Evolutionary conservation across 106 monocot species (phyloP), one percentile per base, ranked within the genome.

Genomic region (Chionographis japonica): DNA sequence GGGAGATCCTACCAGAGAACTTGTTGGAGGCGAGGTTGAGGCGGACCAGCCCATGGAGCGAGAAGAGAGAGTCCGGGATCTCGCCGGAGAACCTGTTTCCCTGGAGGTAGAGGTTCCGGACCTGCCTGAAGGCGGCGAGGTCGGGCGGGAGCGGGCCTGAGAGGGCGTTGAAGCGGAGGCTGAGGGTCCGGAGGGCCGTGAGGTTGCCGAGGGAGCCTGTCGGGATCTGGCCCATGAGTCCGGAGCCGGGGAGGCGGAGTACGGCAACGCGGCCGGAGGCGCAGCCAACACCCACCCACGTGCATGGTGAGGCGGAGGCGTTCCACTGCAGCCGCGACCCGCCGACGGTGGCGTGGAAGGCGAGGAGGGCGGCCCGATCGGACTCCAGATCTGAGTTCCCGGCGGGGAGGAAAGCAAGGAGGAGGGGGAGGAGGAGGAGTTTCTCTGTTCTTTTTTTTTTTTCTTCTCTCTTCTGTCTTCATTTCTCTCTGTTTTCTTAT

Each of bases 131-230:
- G 13, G 69, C 11, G 42, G 68, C 60, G 66, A 94, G 52, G 62
- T 94, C 90, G 55, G 73, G 46, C 41, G 94, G 94, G 10, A 95
- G 81, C 2, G 76, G 14, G 8, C 90, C 90, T 36, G 66, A 72
- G 37, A 91, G 85, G 2, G 78, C 76, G 79, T 91, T 95, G 79
- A 75, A 67, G n/a, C 88, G 88, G 77, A 95, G 88, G 58, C 74
- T 77, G 59, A 95, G 83, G 0, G 79, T 84, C 14, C 75, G 67
- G 62, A 95, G 86, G 15, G 67, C 79, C 18, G 91, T 81, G 40
- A 95, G 91, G 60, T 76, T 88, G 8, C 85, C 81, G 17, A 95
- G 5, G 27, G 75, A 78, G 4, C 79, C 72, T 2, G 4, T 35
- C 12, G 95, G 95, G 61, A 95, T 79, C 40, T 49, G n/a, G 71